Base-by-base conservation (phyloP, 1,284 basidiomycete species). In the Trichosporon sp. region DNA sequence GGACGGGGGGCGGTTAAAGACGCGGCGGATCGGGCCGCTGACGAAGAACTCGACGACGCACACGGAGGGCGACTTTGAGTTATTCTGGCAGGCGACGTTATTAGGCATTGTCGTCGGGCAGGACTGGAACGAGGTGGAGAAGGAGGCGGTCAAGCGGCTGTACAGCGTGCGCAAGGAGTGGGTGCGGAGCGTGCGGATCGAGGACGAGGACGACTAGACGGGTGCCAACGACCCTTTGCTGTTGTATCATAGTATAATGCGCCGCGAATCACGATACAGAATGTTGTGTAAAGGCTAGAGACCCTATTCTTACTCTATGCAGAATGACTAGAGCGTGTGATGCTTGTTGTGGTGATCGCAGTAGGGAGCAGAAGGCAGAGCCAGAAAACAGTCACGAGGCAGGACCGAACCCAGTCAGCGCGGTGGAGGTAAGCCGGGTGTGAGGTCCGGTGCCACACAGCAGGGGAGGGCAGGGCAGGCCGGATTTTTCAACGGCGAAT, bases 1-100 rank as follows among this genome's bases (percentile, higher is more conserved):
- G 18, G 47, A 12, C 5, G 65, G 58, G 2, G 72, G 65, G 32
- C 63, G 27, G 12, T 64, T 71, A 44, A 68, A 68, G 67, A 69
- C 74, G 2, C 72, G 67, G 11, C 62, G 74, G 13, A 44, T 68
- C n/a, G 42, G 69, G 38, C 63, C 71, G 35, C 51, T 70, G 6
- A 42, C 51, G 27, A 60, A 60, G 56, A 60, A 60, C 27, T 31
- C 56, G 29, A 7, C 56, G 15, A 32, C 29, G 56, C 56, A 60
- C 27, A 60, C 56, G 15, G 56, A n/a, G 27, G 56, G 56, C 18
- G 56, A 60, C 29, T 60, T 60, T 32, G 56, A 60, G 27, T 60
- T 60, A 60, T 60, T 60, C 56, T 60, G 56, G 56, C 56, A 60
- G 25, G 62, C 62, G 6, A 42, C 34, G 11, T 35, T 42, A 63